Base-by-base conservation (phyloP, 1,284 basidiomycete species). In the Mycena sp. region DNA sequence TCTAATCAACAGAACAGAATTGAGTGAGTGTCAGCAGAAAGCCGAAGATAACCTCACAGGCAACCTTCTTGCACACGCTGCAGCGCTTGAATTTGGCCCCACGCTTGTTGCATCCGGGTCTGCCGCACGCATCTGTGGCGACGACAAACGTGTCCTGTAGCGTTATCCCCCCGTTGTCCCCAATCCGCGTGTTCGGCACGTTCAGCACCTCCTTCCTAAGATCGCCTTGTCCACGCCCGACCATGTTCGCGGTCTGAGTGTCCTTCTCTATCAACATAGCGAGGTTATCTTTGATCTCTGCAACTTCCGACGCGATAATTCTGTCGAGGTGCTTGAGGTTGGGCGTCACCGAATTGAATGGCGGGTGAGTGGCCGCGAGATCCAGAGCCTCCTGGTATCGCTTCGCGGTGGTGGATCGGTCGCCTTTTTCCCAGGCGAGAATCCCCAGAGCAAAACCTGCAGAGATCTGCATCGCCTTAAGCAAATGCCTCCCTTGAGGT, bases 351-450 rank as follows among this genome's bases (percentile, higher is more conserved):
- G 38, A 14, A 28, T 64, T 62, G 49, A 73, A 75, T 4, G 69
- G 54, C 9, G 67, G 45, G 38, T 74, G 64, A 3, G 71, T 72
- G 10, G 64, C 68, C 19, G 72, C 76, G 16, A 76, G 61, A 45
- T 75, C 74, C 9, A 77, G 52, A 6, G 70, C 74, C 53, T 76
- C 74, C n/a, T 71, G 67, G 57, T 77, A 77, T 7, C 75, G 68
- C 62, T 76, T 77, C n/a, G 75, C 71, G 49, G 76, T 71, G 4
- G 74, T 76, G 4, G 74, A 62, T 10, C 76, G 73, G 55, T 77
- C 76, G 17, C 68, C 58, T 29, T 69, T 69, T 48, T 74, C 72
- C 75, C 76, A 77, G 16, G 76, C 76, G 16, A 77, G 44, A 23
- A 77, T 43, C 2, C 72, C 76, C 12, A 77, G 67, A 14, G 74